These are phyloP conservation scores for Pseudodiploospora longispora DNA, from an alignment of 2,329 filamentous ascomycete genomes.

Conservation along the genomic window DNA sequence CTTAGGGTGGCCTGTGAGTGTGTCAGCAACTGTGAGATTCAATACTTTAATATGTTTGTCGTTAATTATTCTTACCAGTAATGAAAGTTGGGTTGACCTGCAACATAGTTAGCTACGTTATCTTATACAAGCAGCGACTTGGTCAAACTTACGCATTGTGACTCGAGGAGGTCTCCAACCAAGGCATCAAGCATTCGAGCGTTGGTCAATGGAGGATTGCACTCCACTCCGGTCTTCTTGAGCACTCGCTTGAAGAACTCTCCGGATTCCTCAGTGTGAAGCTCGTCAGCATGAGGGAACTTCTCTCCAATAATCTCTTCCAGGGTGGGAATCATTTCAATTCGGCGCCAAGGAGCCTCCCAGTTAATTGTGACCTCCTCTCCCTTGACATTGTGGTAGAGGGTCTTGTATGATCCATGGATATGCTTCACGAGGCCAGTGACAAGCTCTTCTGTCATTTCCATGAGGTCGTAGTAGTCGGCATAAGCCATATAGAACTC, in stretches of 20 bases:
- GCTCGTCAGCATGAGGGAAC: conserved; percentile 81
- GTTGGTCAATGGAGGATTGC: conserved; percentile 83
- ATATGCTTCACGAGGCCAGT: conserved; percentile 82
- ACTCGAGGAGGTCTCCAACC: conserved; percentile 89
- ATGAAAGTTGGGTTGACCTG: conserved; percentile 65
- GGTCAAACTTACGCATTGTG: conserved; percentile 54
- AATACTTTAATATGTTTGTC: too few species aligned
- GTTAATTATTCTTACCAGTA: conserved; percentile 25
- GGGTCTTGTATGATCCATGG: conserved; percentile 77
- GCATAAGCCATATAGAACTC: conserved; percentile 96
- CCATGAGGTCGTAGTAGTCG: conserved; percentile 75
- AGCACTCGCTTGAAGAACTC: conserved; percentile 78
- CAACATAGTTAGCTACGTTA: conserved; percentile 3
- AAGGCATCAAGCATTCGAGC: conserved; percentile 95
- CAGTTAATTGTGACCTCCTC: conserved; percentile 91
- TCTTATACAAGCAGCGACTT: not conserved
- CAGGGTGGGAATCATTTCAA: conserved; percentile 83
- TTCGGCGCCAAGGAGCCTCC: conserved; percentile 85
- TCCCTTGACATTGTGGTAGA: conserved; percentile 77
- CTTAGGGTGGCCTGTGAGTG: conserved; percentile 50
- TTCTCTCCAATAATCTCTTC: conserved; percentile 87
- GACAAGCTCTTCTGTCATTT: conserved; percentile 87
- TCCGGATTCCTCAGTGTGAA: conserved; percentile 84
- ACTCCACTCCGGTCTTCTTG: conserved; percentile 86
- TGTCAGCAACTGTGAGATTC: not conserved